Conservation (phyloP, 805 yeast species). For the Lachancea nothofagi region DNA sequence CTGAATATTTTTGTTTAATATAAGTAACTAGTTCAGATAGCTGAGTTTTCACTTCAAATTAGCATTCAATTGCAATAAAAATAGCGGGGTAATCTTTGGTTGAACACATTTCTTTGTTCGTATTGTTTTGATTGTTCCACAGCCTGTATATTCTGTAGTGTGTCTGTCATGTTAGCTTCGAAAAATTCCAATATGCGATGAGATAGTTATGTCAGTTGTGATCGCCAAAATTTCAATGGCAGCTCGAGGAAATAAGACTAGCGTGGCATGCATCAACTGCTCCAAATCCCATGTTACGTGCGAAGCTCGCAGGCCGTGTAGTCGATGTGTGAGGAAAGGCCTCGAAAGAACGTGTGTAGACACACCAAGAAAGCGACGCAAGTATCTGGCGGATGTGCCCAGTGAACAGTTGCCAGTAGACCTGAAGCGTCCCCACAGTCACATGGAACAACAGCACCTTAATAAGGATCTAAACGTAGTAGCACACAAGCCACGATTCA, state of each 20-base stretch:
- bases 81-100: no score
- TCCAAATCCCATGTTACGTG: slow-evolving; percentile 90
- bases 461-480: slow-evolving; percentile 22
- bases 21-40: no score
- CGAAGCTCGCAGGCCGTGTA: slow-evolving; percentile 76
- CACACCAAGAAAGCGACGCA: slow-evolving; percentile 83
- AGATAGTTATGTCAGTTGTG: background rate
- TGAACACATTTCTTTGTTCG: no score
- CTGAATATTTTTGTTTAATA: no score
- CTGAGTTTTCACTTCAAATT: no score
- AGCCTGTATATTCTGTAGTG: no score
- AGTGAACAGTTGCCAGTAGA: slow-evolving; percentile 21
- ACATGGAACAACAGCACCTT: slow-evolving; percentile 21
- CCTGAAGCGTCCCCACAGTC: slow-evolving; percentile 6
- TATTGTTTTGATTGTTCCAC: no score
- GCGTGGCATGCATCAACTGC: slow-evolving; percentile 87
- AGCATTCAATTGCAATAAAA: no score
- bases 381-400: slow-evolving; percentile 65
- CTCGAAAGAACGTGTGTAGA: slow-evolving; percentile 69
- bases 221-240: slow-evolving; percentile 3
- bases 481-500: slow-evolving; percentile 39
- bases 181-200: no score
- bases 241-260: slow-evolving; percentile 54
- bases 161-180: no score
- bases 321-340: slow-evolving; percentile 67